A percentile compares a stretch with the other conserved stretches of the same genome.
phyloP scores from a whole-genome alignment of 2,329 filamentous ascomycete genomes.

The Sclerotinia glacialis region DNA sequence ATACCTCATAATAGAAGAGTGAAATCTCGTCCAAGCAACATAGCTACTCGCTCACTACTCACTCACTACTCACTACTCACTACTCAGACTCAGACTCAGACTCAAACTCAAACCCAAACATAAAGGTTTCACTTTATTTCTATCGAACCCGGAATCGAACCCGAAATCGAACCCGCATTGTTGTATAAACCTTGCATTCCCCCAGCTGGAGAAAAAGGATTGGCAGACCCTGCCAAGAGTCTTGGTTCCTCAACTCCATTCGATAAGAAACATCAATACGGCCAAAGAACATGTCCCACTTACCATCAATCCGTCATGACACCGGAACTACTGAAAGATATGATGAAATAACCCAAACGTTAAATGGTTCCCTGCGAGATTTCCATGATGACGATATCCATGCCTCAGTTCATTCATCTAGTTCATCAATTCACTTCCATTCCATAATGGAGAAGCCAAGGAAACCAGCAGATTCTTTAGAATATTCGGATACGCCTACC shows the following conservation, averaged over 20 bases:
- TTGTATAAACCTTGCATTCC: not conserved
- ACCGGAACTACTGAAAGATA: not conserved
- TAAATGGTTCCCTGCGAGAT: not conserved
- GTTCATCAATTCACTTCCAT: not conserved
- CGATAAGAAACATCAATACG: not conserved
- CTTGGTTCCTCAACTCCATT: conserved; percentile 5
- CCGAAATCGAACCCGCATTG: not conserved
- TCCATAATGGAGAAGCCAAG: conserved; percentile 10
- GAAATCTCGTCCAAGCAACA: not conserved
- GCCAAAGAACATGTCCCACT: conserved; percentile 11
- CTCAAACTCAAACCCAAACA: conserved; percentile 2
- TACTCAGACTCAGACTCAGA: not conserved
- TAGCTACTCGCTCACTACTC: too few relatives aligned
- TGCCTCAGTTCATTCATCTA: not conserved
- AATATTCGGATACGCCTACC: conserved; percentile 24
- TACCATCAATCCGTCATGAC: not conserved
- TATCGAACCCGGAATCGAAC: not conserved
- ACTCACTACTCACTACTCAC: not conserved
- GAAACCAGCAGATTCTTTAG: not conserved
- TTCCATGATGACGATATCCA: conserved; percentile 10
- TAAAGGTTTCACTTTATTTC: not conserved
- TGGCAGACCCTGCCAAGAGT: conserved; percentile 7
- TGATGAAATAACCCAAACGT: conserved; percentile 1
- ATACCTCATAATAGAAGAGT: not conserved
- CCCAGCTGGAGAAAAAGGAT: not conserved